These are phyloP conservation scores for Monosporascus sp. DNA, from an alignment of 2,329 filamentous ascomycete genomes.

Conservation along the genomic window DNA sequence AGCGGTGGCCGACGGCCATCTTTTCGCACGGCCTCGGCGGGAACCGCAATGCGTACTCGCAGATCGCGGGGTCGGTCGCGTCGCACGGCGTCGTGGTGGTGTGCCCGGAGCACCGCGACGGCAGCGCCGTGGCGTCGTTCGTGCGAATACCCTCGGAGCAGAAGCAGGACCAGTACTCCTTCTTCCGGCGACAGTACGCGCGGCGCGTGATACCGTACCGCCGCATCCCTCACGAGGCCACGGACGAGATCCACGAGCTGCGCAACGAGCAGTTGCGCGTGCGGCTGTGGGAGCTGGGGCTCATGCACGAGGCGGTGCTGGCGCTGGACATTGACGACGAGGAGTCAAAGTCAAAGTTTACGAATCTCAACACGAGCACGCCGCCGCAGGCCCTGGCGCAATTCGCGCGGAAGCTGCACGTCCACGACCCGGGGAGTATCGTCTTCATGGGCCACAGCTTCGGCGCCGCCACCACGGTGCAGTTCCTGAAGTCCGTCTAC, in stretches of 20 bases:
- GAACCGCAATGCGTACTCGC: constrained; percentile 78
- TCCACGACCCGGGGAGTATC: constrained; percentile 67
- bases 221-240: constrained; percentile 56
- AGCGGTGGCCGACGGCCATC: constrained; percentile 73
- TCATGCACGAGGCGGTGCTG: constrained; percentile 63
- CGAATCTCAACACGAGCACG: constrained; percentile 47
- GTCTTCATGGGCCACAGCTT: constrained; percentile 79
- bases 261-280: constrained; percentile 70
- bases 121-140: constrained; percentile 69
- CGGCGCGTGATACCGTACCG: constrained; percentile 40
- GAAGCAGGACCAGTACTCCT: constrained; percentile 33
- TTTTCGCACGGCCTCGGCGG: constrained; percentile 86
- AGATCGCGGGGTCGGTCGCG: constrained; percentile 70
- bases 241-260: constrained; percentile 58
- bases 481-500: constrained; percentile 75
- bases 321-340: constrained; percentile 52
- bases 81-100: constrained; percentile 77
- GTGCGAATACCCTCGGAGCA: constrained; percentile 57
- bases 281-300: constrained; percentile 71
- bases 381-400: constrained; percentile 52
- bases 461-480: constrained; percentile 67
- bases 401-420: constrained; percentile 58
- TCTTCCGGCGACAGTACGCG: constrained; percentile 19
- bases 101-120: constrained; percentile 78
- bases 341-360: constrained; percentile 24